Conservation (phyloP, 2,329 filamentous ascomycete genomes). For the Claviceps citrina region DNA sequence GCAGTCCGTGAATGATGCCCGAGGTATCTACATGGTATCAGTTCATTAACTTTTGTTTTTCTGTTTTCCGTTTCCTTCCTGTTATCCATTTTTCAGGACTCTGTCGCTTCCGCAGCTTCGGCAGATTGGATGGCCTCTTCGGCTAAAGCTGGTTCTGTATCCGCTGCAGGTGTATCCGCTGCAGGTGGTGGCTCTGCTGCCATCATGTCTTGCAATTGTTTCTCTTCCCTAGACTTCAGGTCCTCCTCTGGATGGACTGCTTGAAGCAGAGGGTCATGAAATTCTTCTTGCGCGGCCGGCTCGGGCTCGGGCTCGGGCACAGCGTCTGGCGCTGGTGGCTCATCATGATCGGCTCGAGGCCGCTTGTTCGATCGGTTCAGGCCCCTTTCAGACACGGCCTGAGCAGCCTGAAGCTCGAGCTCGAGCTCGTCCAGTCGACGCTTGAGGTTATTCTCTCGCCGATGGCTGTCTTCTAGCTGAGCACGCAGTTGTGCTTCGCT, state of each 20-base stretch:
- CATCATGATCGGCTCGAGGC: slow-evolving; percentile 5
- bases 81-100: neutral
- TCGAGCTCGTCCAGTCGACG: slow-evolving; percentile 68
- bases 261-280: slow-evolving; percentile 1
- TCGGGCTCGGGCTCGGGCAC: neutral
- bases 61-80: too few relatives aligned
- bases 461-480: slow-evolving; percentile 61
- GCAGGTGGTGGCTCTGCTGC: neutral
- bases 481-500: slow-evolving; percentile 33
- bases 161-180: neutral
- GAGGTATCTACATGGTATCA: neutral
- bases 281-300: slow-evolving; percentile 1
- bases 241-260: neutral
- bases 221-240: neutral
- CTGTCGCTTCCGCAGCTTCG: neutral
- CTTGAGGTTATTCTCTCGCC: slow-evolving; percentile 68
- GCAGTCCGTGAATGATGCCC: too few relatives aligned
- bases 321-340: neutral
- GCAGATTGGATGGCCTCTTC: neutral
- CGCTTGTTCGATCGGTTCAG: slow-evolving; percentile 9
- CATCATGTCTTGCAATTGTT: neutral
- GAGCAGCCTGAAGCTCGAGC: slow-evolving; percentile 31
- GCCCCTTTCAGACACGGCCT: slow-evolving; percentile 7
- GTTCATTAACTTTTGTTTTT: neutral
- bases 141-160: neutral